Evolutionary conservation across 768 basidiomycete genomes (phyloP), one percentile per base, ranked within the genome.

Genomic region (Pleurotus cornucopiae): DNA sequence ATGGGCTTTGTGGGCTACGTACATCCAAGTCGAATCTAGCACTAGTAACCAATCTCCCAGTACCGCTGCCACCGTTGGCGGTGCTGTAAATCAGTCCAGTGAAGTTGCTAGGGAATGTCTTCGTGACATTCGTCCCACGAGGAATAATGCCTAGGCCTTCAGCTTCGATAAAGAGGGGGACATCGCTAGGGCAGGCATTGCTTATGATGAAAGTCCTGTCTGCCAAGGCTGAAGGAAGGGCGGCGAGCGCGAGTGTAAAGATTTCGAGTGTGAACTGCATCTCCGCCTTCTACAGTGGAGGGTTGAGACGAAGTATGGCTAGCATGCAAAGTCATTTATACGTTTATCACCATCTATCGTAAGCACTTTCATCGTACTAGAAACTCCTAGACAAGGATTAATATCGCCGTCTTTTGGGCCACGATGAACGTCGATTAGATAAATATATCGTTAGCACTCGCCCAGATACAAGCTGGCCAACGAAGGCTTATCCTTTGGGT

Each of bases 141-240:
- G 51, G 47, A 23, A 68, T 55, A 6, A 38, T 61, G 26, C 60
- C 57, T 13, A 65, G 56, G 4, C 60, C 55, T 2, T 16, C 23
- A 3, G 59, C 59, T 2, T 34, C 61, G 23, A 65, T 60, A 53
- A 61, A 61, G 21, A 66, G 49, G 23, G 62, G 57, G 34, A 65
- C 62, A 6, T 60, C 21, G 14, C 49, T 45, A 3, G 66, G 66
- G 38, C 68, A 69, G 11, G 56, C 46, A 57, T 69, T 69, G 56
- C 56, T 57, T 44, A 68, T 54, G 20, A 47, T 59, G 52, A 44
- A 44, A n/a, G 41, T 44, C 20, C 41, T n/a, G 1, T n/a, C 41
- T 21, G 41, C 41, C n/a, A 16, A 21, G 1, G 41, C 41, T n/a
- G 20, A 6, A 13, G 41, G 41, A 44, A 44, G 20, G n/a, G 20